phyloP scores from a whole-genome alignment of 495 filamentous ascomycete species.

The Xylaria palmicola region DNA sequence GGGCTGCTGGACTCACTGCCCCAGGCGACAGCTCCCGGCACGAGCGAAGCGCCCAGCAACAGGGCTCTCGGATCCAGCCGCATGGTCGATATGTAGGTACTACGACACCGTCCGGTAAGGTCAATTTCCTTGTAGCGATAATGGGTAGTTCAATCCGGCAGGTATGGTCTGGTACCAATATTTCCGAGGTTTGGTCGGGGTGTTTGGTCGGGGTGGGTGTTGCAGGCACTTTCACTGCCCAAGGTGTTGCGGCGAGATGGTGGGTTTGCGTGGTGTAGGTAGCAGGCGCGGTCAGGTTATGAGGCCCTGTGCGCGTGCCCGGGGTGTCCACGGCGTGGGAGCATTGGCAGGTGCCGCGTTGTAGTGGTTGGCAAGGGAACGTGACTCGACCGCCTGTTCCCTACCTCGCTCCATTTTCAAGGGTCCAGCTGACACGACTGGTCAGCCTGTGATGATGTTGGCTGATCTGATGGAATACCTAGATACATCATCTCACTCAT shows the following conservation, averaged over 20 bases:
- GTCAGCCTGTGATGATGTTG: not conserved
- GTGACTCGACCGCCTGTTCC: constrained; percentile 11
- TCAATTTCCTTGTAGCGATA: too few species aligned
- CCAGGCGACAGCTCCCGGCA: constrained; percentile 38
- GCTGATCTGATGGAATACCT: not conserved
- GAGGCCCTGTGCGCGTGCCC: constrained; percentile 1
- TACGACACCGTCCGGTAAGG: too few species aligned
- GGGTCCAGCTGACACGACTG: constrained; percentile 7
- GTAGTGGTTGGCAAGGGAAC: constrained; percentile 18
- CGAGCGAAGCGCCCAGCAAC: constrained; percentile 22
- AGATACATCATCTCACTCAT: too few species aligned
- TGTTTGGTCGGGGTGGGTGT: not conserved
- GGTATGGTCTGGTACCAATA: too few species aligned
- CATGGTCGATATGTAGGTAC: constrained; percentile 19
- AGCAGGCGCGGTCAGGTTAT: constrained; percentile 2
- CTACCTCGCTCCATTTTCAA: not conserved
- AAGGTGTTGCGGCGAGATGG: too few species aligned
- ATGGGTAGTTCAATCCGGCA: too few species aligned
- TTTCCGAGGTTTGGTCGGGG: too few species aligned
- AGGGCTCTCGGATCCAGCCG: constrained; percentile 20
- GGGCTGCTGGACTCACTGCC: constrained; percentile 31
- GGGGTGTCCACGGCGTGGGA: not conserved
- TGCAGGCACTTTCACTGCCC: too few species aligned
- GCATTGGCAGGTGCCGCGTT: constrained; percentile 2
- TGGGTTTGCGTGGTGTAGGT: not conserved